Base-by-base conservation (phyloP, 1,284 basidiomycete genomes). In the Cryptococcus maquisensis region DNA sequence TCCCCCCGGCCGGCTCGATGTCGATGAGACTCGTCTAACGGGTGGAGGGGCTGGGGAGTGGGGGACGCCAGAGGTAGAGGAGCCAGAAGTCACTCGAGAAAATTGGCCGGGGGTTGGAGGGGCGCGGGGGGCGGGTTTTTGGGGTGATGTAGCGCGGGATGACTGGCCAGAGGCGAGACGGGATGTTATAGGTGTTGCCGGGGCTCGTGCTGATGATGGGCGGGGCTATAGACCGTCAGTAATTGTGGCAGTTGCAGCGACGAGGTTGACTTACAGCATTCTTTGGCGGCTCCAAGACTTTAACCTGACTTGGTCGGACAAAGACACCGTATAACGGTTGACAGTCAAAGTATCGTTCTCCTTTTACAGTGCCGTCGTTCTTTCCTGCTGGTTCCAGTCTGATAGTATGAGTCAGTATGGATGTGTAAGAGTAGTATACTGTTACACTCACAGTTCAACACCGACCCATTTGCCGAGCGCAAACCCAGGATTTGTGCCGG, bases 381-480 rank as follows among this genome's bases (percentile, higher is more conserved):
- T 98, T 98, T 39, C 96, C 96, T 43, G 84, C 86, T 4, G 82
- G 73, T 62, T 88, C 85, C 48, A 64, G 46, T 35, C 66, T 68
- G 41, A 54, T n/a, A 6, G 18, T 10, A 57, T 39, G 44, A 38
- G 12, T 37, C 16, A 16, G 24, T 9, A 42, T 24, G 10, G 7
- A 32, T 32, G 1, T 3, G 6, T 32, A 10, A 32, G 6, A 32
- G 6, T 1, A 32, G 0, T 10, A 6, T 6, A 32, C 1, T 5
- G 2, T 16, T 23, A 23, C 23, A 69, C 65, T 68, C 76, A 84
- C 52, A 98, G 83, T 71, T 94, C 91, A 55, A 98, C 84, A 15
- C 96, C 96, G 56, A 97, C 83, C 96, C 96, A 98, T 77, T 88
- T 87, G 0, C 96, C 96, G 2, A 84, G 73, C 15, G 90, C 84